Evolutionary conservation across 345 rosid genomes (phyloP).

Genomic region (Microthlaspi erraticum): DNA sequence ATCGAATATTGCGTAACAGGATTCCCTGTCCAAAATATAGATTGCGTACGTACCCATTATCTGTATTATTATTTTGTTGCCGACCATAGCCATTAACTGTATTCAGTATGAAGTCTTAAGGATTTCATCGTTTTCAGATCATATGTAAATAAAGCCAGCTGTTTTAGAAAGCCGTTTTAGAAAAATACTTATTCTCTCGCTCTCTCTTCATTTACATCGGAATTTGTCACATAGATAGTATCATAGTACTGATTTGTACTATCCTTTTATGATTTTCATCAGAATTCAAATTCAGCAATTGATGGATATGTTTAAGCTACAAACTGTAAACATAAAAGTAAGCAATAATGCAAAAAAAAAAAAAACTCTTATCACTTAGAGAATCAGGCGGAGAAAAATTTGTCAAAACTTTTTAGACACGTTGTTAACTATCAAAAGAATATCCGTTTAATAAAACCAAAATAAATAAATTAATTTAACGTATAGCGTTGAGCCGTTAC

Average conservation of each 20-base stretch:
- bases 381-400: not conserved
- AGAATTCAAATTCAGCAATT: not conserved
- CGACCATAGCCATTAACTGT: not conserved
- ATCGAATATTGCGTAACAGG: slow-evolving; percentile 15
- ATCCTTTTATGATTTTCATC: too few relatives aligned
- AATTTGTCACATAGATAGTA: too few relatives aligned
- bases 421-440: slow-evolving; percentile 1
- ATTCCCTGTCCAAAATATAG: not conserved
- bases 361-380: not conserved
- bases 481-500: slow-evolving; percentile 24
- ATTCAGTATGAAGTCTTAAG: not conserved
- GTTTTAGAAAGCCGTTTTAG: slow-evolving; percentile 4
- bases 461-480: not conserved
- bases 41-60: not conserved
- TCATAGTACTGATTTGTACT: too few relatives aligned
- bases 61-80: not conserved
- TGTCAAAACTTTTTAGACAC: not conserved
- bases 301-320: not conserved
- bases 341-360: not conserved
- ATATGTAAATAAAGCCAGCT: not conserved
- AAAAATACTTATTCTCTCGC: not conserved
- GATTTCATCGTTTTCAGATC: not conserved
- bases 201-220: not conserved
- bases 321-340: not conserved
- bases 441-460: not conserved